phyloP scores from a whole-genome alignment of 2,329 filamentous ascomycete genomes.

The Aureobasidium vineae region DNA sequence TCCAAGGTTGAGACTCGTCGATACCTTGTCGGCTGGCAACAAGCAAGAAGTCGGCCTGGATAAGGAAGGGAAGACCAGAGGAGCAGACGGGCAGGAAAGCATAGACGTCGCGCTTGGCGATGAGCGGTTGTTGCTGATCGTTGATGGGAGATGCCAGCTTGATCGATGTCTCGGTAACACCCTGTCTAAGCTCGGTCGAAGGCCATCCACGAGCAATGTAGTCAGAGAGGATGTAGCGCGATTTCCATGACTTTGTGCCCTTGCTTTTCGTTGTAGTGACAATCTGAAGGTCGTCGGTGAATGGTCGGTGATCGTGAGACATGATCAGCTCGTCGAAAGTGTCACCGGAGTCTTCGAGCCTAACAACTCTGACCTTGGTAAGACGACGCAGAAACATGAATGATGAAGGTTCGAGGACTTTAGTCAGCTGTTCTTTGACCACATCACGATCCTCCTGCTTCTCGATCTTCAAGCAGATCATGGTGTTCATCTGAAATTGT shows the following conservation, averaged over 20 bases:
- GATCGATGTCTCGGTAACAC: slow-evolving; percentile 29
- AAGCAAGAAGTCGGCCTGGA: slow-evolving; percentile 32
- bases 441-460: slow-evolving; percentile 26
- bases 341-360: background rate
- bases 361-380: slow-evolving; percentile 30
- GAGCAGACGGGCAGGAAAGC: slow-evolving; percentile 33
- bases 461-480: slow-evolving; percentile 32
- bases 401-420: slow-evolving; percentile 33
- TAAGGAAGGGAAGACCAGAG: slow-evolving; percentile 32
- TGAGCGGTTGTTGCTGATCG: slow-evolving; percentile 17
- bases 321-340: background rate
- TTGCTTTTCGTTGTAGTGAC: background rate
- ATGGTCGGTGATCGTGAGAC: background rate
- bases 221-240: slow-evolving; percentile 25
- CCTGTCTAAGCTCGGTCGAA: slow-evolving; percentile 26
- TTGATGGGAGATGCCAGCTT: slow-evolving; percentile 32
- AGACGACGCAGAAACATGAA: slow-evolving; percentile 39
- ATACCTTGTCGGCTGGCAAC: slow-evolving; percentile 29
- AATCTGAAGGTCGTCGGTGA: background rate
- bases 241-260: background rate
- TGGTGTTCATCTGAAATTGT: slow-evolving; percentile 27
- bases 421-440: slow-evolving; percentile 22
- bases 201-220: slow-evolving; percentile 29
- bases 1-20: slow-evolving; percentile 26
- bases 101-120: slow-evolving; percentile 29